phyloP scores from a whole-genome alignment of 495 filamentous ascomycete species.

The Tuber brumale region DNA sequence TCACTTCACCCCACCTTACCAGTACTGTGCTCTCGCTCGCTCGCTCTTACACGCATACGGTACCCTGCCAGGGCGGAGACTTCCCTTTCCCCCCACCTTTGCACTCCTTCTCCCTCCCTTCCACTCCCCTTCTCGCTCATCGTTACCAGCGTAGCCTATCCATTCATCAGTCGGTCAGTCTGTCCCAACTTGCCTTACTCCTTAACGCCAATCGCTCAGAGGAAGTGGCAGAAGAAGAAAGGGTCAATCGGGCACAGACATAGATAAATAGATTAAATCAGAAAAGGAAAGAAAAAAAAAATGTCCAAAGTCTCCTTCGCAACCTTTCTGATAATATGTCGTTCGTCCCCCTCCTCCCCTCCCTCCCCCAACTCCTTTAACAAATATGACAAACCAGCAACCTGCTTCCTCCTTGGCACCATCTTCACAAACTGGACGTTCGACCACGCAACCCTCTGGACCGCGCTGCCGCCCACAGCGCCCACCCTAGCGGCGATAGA shows the following conservation, averaged over 20 bases:
- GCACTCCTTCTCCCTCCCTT: not conserved
- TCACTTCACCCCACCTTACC: not conserved
- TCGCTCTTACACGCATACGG: not conserved
- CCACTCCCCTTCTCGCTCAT: not conserved
- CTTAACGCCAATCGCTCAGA: not conserved
- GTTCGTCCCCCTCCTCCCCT: slow-evolving; percentile 50
- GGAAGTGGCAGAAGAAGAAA: not conserved
- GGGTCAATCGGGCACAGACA: not conserved
- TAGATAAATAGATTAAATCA: too few species aligned
- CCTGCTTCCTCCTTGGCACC: slow-evolving; percentile 94
- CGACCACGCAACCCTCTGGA: slow-evolving; percentile 95
- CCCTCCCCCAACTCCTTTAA: not conserved
- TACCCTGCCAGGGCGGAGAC: not conserved
- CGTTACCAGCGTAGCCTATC: not conserved
- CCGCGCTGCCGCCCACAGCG: slow-evolving; percentile 21
- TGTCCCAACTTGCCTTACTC: not conserved
- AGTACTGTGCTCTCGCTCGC: not conserved
- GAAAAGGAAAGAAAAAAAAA: not conserved
- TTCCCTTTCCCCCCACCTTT: not conserved
- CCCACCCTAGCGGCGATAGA: slow-evolving; percentile 50
- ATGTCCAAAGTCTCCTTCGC: slow-evolving; percentile 56
- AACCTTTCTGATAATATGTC: slow-evolving; percentile 92
- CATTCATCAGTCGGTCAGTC: not conserved
- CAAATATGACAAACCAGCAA: slow-evolving; percentile 51
- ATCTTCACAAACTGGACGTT: slow-evolving; percentile 96